These are phyloP conservation scores for Cladosporium phlei DNA, from an alignment of 2,329 filamentous ascomycete species.

Conservation along the genomic window DNA sequence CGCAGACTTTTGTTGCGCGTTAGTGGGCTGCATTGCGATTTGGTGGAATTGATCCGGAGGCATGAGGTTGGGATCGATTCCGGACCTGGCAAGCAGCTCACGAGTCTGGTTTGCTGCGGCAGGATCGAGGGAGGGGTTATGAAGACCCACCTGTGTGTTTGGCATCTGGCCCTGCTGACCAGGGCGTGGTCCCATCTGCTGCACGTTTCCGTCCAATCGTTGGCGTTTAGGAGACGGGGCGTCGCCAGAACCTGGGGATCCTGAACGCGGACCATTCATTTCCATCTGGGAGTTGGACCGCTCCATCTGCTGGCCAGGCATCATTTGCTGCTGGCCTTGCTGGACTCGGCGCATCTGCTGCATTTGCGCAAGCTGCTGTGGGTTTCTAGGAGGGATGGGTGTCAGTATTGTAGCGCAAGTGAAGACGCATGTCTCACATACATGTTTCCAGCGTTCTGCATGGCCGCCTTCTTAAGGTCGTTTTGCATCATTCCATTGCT, in stretches of 20 bases:
- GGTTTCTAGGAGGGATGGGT: constrained; percentile 20
- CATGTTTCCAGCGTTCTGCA: constrained; percentile 23
- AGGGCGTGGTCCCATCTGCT: constrained; percentile 56
- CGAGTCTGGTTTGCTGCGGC: constrained; percentile 21
- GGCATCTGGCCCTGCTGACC: constrained; percentile 28
- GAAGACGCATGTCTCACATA: constrained; percentile 13
- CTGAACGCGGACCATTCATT: constrained; percentile 70
- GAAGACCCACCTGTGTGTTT: constrained; percentile 32
- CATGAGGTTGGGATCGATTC: constrained; percentile 70
- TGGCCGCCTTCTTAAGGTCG: constrained; percentile 21
- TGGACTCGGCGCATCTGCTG: constrained; percentile 54
- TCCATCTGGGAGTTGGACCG: constrained; percentile 84
- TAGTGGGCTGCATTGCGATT: constrained; percentile 50
- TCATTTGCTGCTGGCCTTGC: constrained; percentile 57
- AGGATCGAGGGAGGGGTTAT: constrained; percentile 21
- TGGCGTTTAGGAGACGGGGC: constrained; percentile 89
- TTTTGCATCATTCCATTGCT: constrained; percentile 52
- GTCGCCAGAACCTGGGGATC: constrained; percentile 76
- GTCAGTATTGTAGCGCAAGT: not conserved
- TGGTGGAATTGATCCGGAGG: constrained; percentile 70
- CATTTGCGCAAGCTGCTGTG: constrained; percentile 24
- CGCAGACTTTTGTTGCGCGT: constrained; percentile 74
- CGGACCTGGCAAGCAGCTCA: constrained; percentile 54
- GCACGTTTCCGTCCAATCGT: constrained; percentile 73
- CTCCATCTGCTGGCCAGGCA: constrained; percentile 74